Evolutionary conservation across 2,329 filamentous ascomycete genomes (phyloP).

Genomic region (Dactylellina drechsleri): DNA sequence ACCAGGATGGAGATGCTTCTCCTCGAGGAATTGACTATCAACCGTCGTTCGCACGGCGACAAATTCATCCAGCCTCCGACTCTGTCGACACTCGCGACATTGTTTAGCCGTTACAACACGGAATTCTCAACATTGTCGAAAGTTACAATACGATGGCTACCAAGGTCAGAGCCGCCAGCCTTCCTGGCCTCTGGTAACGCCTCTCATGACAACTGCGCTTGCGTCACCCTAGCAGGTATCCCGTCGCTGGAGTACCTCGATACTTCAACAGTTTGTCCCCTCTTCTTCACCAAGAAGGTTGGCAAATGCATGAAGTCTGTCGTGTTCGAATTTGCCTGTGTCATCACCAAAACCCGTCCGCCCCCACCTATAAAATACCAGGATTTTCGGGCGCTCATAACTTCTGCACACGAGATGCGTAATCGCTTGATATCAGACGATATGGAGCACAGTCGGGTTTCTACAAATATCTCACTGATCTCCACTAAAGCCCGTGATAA

Average conservation of each 20-base stretch:
- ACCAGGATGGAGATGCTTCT: constrained; percentile 23
- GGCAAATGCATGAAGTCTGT: constrained; percentile 23
- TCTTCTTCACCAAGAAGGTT: constrained; percentile 30
- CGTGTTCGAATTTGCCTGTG: constrained; percentile 17
- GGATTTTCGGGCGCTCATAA: constrained; percentile 4
- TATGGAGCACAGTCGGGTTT: constrained; percentile 7
- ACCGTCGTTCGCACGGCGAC: constrained; percentile 16
- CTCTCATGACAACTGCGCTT: constrained; percentile 11
- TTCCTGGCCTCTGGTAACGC: background rate
- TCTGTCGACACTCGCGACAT: constrained; percentile 4
- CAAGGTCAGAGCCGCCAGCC: constrained; percentile 4
- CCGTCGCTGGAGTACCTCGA: constrained; percentile 29
- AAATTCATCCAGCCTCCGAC: constrained; percentile 27
- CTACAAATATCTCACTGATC: constrained; percentile 8
- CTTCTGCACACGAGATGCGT: constrained; percentile 23
- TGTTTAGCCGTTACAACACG: constrained; percentile 24
- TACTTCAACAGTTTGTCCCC: constrained; percentile 23
- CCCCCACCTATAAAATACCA: constrained; percentile 16
- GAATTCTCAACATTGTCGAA: constrained; percentile 30
- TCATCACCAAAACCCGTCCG: constrained; percentile 4
- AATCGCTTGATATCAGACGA: constrained; percentile 11
- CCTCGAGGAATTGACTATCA: constrained; percentile 27
- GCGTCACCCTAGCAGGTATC: constrained; percentile 19
- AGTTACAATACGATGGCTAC: constrained; percentile 32
- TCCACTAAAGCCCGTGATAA: constrained; percentile 27